A percentile compares a stretch with the other conserved stretches of the same genome.
phyloP scores from a whole-genome alignment of 768 basidiomycete species.

The Chiua virens region DNA sequence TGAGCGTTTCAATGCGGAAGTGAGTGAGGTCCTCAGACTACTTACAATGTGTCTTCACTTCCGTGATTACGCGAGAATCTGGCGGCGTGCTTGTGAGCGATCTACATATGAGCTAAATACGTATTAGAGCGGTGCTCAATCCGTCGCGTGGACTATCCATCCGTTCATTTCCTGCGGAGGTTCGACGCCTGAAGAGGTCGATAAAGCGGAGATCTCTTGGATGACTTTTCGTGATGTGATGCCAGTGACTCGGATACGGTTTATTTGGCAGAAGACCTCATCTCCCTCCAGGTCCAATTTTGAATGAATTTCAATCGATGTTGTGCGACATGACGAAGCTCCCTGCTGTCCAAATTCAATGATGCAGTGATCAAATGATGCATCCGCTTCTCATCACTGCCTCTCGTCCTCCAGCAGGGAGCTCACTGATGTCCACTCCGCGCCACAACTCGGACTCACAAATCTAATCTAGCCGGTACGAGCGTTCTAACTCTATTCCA shows the following conservation, averaged over 20 bases:
- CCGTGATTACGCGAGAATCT: slow-evolving; percentile 28
- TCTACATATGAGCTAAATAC: slow-evolving; percentile 25
- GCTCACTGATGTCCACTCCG: slow-evolving; percentile 12
- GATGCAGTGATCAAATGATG: neutral
- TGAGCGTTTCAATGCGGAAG: neutral
- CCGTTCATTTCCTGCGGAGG: slow-evolving; percentile 32
- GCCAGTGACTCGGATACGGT: neutral
- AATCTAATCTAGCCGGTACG: slow-evolving; percentile 31
- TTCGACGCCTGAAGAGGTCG: slow-evolving; percentile 27
- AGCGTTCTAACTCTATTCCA: slow-evolving; percentile 30
- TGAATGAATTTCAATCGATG: slow-evolving; percentile 11
- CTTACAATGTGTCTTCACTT: slow-evolving; percentile 19
- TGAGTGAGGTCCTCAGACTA: neutral
- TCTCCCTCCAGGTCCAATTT: slow-evolving; percentile 16
- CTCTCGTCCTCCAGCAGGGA: neutral
- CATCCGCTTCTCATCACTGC: slow-evolving; percentile 3
- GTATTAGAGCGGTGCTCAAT: slow-evolving; percentile 13
- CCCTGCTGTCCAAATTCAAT: too few relatives aligned
- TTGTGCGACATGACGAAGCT: neutral
- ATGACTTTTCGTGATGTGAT: slow-evolving; percentile 9
- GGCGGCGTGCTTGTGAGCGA: slow-evolving; percentile 12
- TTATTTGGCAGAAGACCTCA: slow-evolving; percentile 16
- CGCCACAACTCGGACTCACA: slow-evolving; percentile 23
- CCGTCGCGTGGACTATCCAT: slow-evolving; percentile 18
- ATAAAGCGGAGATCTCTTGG: slow-evolving; percentile 30